Base-by-base conservation (phyloP, 2,329 filamentous ascomycete genomes). In the Ceratocystis variospora region DNA sequence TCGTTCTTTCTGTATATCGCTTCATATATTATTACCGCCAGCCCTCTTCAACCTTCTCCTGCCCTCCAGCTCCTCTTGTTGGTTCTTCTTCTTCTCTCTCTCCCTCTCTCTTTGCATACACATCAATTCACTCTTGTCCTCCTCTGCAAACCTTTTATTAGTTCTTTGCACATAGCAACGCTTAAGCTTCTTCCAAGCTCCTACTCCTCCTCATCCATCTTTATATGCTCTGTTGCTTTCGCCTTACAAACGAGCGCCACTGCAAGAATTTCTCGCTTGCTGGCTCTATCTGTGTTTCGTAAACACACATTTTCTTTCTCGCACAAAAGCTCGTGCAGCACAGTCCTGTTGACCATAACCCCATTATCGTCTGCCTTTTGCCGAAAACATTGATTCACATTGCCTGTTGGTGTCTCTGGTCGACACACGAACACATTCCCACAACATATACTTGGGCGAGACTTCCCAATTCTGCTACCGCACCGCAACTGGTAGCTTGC, bases 1-100 rank as follows among this genome's bases (percentile, higher is more conserved):
- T 53, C 25, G 31, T n/a, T 53, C 41, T 46, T 64, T 44, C 12
- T 64, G 28, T 55, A 41, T 64, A 59, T 59, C 55, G 28, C 55
- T 59, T 59, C 12, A 59, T 59, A 59, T 59, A 59, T 59, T 59
- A 59, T 37, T 37, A 33, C 28, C 55, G 48, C n/a, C 8, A 48
- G 25, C 22, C 61, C 44, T 31, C 61, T 28, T 41, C 37, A 41
- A 10, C 25, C 31, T 41, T 19, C 19, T 41, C 15, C 25, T 53
- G 48, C 22, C 22, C 48, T 53, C 37, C 37, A 25, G 5, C 48
- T 25, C n/a, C 3, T 53, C 48, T 53, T 5, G 48, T 53, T 53
- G 48, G 2, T 22, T 37, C 31, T 7, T 8, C 28, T 59, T 31
- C 8, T n/a, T 19, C 22, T 53, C 3, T 53, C 3, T 3, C 19